These are phyloP conservation scores for Glebionis coronaria DNA, from an alignment of 129 eudicot genomes.

Conservation along the genomic window DNA sequence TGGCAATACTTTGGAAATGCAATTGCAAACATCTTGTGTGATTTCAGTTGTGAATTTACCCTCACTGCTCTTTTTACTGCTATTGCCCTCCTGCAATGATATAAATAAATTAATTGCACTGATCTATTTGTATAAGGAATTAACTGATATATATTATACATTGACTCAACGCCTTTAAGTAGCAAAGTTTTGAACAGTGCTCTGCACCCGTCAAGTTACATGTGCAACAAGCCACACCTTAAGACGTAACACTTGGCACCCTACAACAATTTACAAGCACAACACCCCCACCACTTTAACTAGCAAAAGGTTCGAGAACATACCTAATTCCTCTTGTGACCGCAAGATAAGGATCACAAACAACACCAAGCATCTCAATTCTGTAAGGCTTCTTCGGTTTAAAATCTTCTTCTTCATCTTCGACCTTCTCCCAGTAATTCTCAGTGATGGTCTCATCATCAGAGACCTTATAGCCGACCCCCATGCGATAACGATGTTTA, in stretches of 20 bases:
- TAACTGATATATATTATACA: background rate
- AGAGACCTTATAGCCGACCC: constrained; percentile 68
- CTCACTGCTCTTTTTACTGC: constrained; percentile 80
- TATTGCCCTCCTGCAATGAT: constrained; percentile 74
- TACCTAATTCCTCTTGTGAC: constrained; percentile 94
- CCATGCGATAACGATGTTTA: constrained; percentile 83
- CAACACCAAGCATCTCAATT: constrained; percentile 92
- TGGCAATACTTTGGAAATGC: constrained; percentile 67
- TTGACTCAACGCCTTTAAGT: background rate
- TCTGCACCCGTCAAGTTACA: too few species aligned
- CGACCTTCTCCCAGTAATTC: constrained; percentile 69
- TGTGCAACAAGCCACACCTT: too few species aligned
- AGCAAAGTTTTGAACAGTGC: too few species aligned
- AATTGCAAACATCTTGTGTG: constrained; percentile 89
- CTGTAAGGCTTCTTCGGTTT: constrained; percentile 54
- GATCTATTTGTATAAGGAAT: background rate
- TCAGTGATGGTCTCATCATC: constrained; percentile 70
- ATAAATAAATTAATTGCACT: background rate
- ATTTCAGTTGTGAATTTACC: constrained; percentile 79
- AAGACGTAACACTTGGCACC: constrained; percentile 3
- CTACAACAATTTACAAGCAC: background rate
- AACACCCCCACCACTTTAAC: background rate
- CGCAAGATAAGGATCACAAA: constrained; percentile 92
- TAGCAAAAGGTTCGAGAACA: constrained; percentile 8
- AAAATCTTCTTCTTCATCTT: constrained; percentile 34